phyloP scores from a whole-genome alignment of 371 early-diverging fungal species.

The Modicella reniformis region DNA sequence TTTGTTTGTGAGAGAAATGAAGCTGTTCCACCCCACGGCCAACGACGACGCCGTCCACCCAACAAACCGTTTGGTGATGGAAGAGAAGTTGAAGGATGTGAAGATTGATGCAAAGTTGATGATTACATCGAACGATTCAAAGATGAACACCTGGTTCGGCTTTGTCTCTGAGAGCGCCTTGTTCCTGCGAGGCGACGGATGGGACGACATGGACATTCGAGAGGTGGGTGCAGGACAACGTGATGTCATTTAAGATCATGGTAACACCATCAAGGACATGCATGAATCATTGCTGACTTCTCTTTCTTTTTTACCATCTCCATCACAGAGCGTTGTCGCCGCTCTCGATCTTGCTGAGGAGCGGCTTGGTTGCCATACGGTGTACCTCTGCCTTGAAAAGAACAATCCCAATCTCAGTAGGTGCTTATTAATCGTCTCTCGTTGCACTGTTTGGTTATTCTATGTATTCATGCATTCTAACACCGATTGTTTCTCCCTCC shows the following conservation, averaged over 20 bases:
- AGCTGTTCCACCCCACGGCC: conserved; percentile 31
- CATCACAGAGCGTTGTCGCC: conserved; percentile 46
- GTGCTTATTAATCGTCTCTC: conserved; percentile 4
- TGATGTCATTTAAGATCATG: not conserved
- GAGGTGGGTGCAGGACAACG: conserved; percentile 12
- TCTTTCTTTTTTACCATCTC: not conserved
- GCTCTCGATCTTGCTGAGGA: conserved; percentile 53
- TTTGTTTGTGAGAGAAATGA: conserved; percentile 54
- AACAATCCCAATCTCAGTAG: conserved; percentile 40
- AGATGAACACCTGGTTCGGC: conserved; percentile 51
- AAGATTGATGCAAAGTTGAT: conserved; percentile 49
- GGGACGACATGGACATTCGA: conserved; percentile 54
- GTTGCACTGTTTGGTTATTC: not conserved
- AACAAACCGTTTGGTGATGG: conserved; percentile 19
- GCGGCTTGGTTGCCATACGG: conserved; percentile 36
- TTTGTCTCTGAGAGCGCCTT: conserved; percentile 43
- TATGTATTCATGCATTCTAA: not conserved
- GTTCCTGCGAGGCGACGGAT: conserved; percentile 50
- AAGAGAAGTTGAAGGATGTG: conserved; percentile 38
- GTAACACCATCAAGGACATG: not conserved
- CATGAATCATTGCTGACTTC: not conserved
- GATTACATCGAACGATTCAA: conserved; percentile 47
- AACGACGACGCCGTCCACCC: conserved; percentile 34
- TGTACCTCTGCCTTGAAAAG: conserved; percentile 51
- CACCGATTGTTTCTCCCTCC: not conserved